phyloP scores from a whole-genome alignment of 306 rosid genomes.

The Canavalia ensiformis region DNA sequence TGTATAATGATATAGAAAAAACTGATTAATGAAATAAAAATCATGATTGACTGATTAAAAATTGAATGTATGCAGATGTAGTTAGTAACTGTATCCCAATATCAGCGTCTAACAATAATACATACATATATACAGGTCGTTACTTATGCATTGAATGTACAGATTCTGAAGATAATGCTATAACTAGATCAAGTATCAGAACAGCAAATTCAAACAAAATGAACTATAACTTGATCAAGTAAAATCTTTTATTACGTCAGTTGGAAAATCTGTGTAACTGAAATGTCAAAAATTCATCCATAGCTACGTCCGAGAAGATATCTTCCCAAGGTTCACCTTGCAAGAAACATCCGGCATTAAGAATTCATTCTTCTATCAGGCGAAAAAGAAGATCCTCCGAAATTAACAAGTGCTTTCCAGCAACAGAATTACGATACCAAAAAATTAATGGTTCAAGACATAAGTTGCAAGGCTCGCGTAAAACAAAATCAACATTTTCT shows the following conservation, averaged over 20 bases:
- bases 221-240: neutral
- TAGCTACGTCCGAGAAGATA: neutral
- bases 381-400: neutral
- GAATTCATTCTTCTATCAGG: constrained; percentile 38
- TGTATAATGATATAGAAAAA: too few species aligned
- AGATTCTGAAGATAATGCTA: neutral
- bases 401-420: constrained; percentile 37
- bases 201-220: neutral
- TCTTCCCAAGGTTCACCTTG: neutral
- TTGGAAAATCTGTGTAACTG: neutral
- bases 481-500: constrained; percentile 39
- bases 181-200: neutral
- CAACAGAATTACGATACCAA: constrained; percentile 33
- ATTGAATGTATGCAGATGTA: too few species aligned
- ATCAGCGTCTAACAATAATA: too few species aligned
- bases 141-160: neutral
- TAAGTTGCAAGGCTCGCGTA: neutral
- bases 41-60: too few species aligned
- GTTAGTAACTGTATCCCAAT: too few species aligned
- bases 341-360: neutral
- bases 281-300: constrained; percentile 15
- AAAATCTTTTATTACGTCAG: constrained; percentile 7
- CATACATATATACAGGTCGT: too few species aligned
- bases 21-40: too few species aligned
- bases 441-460: constrained; percentile 24